Evolutionary conservation across 306 rosid species (phyloP), one percentile per base, ranked within the genome.

Genomic region (Comarum palustre): DNA sequence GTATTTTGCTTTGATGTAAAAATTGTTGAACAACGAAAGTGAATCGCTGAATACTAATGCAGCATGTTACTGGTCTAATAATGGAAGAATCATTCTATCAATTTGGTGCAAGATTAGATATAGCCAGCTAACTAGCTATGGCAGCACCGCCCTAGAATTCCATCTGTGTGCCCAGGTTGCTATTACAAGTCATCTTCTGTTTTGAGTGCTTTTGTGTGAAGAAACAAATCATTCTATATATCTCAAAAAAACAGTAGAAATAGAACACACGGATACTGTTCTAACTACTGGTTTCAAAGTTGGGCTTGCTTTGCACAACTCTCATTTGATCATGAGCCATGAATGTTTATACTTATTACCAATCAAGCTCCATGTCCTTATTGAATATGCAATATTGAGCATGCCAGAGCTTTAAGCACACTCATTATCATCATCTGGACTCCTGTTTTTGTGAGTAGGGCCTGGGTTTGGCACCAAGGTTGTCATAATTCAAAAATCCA

Each of bases 281-380:
- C 59, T 61, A 8, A 32, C 66, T 36, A 42, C 42, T 45, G 77
- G 69, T 59, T 58, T 38, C 10, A 62, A 66, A 52, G 55, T 72
- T 80, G 64, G 64, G 76, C 89, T 87, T 90, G 82, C 62, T 68
- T 63, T 81, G 73, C 84, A 69, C 61, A 38, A 29, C 36, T 54
- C 64, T 59, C 38, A 41, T 72, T 77, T 72, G 20, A 62, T 60
- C 80, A 66, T 24, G 43, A 31, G 24, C 32, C 9, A 72, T 78
- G 36, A 64, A 59, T 64, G 9, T 41, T 24, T 25, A 66, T 46
- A 66, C 48, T 43, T 36, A 6, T 7, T 39, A 39, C 42, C 42
- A 75, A 73, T 72, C 77, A 58, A 81, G 36, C 75, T 31, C 29
- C 42, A 51, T 42, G 57, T 59, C 70, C 66, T 32, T 66, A 12